Conservation (phyloP, 768 basidiomycete genomes). For the Collybiopsis confluens region DNA sequence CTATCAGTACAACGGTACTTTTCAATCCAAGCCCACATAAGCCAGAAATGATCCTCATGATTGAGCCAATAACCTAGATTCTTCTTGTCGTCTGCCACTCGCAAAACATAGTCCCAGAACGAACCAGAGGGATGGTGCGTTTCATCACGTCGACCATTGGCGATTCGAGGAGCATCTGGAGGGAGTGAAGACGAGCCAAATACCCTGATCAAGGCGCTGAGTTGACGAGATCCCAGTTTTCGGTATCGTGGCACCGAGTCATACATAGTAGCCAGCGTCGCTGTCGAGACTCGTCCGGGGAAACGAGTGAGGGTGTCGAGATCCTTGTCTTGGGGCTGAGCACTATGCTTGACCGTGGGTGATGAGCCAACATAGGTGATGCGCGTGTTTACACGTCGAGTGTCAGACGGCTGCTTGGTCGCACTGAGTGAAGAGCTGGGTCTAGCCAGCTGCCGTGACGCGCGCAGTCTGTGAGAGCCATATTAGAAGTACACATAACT, state of each 20-base stretch:
- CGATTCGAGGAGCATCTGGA: conserved; percentile 12
- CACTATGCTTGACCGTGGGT: too few relatives aligned
- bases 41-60: conserved; percentile 58
- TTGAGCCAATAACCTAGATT: conserved; percentile 25
- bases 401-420: too few relatives aligned
- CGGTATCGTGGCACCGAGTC: conserved; percentile 26
- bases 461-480: too few relatives aligned
- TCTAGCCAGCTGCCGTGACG: too few relatives aligned
- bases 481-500: too few relatives aligned
- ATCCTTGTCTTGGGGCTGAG: background rate
- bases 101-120: conserved; percentile 49
- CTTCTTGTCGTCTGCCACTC: conserved; percentile 42
- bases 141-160: conserved; percentile 26
- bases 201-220: conserved; percentile 40
- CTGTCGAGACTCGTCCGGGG: conserved; percentile 15
- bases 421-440: too few relatives aligned
- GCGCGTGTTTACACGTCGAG: too few relatives aligned
- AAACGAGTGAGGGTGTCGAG: conserved; percentile 6
- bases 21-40: conserved; percentile 46
- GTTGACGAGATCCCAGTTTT: conserved; percentile 29
- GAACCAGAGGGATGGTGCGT: conserved; percentile 15
- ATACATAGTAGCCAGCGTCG: conserved; percentile 37
- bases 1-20: conserved; percentile 14
- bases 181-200: conserved; percentile 47
- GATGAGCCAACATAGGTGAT: too few relatives aligned